Conservation (phyloP, 2,329 filamentous ascomycete species). For the Talaromyces sp. region DNA sequence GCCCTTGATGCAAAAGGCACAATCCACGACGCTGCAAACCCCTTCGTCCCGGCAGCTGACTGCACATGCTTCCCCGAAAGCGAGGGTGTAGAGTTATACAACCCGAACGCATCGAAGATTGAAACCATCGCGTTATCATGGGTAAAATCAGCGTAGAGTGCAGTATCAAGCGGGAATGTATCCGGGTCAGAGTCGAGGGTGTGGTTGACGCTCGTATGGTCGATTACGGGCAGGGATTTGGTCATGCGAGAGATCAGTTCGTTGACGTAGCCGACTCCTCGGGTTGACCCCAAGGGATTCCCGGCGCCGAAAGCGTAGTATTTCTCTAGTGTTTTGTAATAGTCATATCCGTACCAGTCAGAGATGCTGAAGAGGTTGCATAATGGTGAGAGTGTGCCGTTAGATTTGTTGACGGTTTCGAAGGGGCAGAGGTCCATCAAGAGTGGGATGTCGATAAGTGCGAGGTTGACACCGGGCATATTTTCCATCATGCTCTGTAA, state of each 20-base stretch:
- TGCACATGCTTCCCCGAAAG: conserved; percentile 51
- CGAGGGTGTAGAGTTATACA: conserved; percentile 65
- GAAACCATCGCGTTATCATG: conserved; percentile 86
- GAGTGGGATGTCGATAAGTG: conserved; percentile 59
- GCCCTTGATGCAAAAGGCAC: conserved; percentile 78
- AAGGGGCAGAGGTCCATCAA: conserved; percentile 91
- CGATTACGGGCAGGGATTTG: conserved; percentile 58
- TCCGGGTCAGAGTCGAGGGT: conserved; percentile 66
- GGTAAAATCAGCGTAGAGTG: conserved; percentile 82
- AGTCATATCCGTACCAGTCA: conserved; percentile 79
- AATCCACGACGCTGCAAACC: conserved; percentile 72
- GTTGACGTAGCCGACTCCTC: conserved; percentile 83
- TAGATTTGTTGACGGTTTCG: conserved; percentile 63
- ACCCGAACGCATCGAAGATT: conserved; percentile 71
- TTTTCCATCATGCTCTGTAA: conserved; percentile 65
- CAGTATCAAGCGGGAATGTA: conserved; percentile 69
- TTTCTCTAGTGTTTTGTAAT: conserved; percentile 75
- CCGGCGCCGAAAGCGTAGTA: conserved; percentile 79
- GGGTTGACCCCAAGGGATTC: conserved; percentile 74
- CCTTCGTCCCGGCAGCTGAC: conserved; percentile 55
- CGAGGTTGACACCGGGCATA: conserved; percentile 66
- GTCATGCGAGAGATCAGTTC: conserved; percentile 83
- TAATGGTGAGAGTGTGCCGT: conserved; percentile 62
- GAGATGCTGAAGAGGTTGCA: conserved; percentile 68
- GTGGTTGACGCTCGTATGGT: conserved; percentile 71